These are phyloP conservation scores for Dactylellina haptotyla DNA, from an alignment of 2,329 filamentous ascomycete genomes.

Conservation along the genomic window DNA sequence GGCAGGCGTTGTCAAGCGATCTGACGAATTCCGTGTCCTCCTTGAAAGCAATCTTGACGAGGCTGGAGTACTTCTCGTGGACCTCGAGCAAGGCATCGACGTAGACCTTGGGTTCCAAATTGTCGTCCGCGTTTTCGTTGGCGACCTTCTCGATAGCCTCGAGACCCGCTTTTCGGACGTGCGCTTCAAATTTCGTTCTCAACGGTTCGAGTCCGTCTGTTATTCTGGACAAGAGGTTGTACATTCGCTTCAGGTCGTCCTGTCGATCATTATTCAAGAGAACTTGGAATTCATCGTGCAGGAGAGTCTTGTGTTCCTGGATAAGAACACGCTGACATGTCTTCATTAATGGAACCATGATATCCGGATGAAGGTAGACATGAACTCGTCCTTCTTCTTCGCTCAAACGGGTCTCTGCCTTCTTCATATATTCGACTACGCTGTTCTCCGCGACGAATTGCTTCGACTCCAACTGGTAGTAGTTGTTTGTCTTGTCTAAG, in stretches of 20 bases:
- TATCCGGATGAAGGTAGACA: conserved; percentile 91
- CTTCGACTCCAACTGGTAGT: conserved; percentile 91
- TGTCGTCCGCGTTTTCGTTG: conserved; percentile 76
- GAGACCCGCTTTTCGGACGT: conserved; percentile 89
- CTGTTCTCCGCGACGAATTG: conserved; percentile 96
- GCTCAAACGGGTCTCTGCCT: conserved; percentile 86
- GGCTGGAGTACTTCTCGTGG: conserved; percentile 88
- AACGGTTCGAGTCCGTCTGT: conserved; percentile 91
- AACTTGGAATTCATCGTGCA: conserved; percentile 94
- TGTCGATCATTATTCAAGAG: conserved; percentile 93
- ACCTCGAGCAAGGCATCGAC: conserved; percentile 94
- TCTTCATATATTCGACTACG: conserved; percentile 99
- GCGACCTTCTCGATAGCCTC: conserved; percentile 91
- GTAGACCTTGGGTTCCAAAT: conserved; percentile 94
- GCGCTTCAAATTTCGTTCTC: conserved; percentile 85
- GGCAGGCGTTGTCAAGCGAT: conserved; percentile 91
- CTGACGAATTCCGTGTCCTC: conserved; percentile 97
- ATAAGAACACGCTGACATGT: conserved; percentile 90
- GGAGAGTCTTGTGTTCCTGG: conserved; percentile 81
- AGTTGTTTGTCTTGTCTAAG: conserved; percentile 81
- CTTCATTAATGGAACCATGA: conserved; percentile 82
- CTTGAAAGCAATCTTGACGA: conserved; percentile 91
- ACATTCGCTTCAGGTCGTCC: conserved; percentile 96
- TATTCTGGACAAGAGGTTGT: conserved; percentile 86
- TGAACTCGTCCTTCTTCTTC: conserved; percentile 95